Conservation (phyloP, 2,329 filamentous ascomycete species). For the Rachicladosporium sp. region DNA sequence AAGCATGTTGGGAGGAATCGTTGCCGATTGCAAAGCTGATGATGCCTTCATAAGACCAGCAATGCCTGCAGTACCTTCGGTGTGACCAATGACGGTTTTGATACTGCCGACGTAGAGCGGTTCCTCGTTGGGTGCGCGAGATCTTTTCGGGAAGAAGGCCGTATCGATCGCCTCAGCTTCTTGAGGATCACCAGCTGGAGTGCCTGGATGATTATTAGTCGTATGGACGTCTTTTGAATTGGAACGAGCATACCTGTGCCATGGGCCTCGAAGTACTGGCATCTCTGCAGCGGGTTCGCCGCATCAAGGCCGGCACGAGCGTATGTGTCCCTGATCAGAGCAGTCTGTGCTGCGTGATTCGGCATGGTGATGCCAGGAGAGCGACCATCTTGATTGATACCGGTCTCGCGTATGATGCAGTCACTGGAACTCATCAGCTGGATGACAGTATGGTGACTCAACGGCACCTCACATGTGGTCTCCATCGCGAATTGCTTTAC, state of each 20-base stretch:
- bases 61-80: conserved; percentile 8
- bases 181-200: conserved; percentile 16
- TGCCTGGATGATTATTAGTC: too few relatives aligned
- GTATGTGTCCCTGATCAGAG: conserved; percentile 28
- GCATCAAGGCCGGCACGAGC: conserved; percentile 22
- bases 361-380: conserved; percentile 29
- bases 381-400: conserved; percentile 1
- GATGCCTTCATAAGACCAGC: conserved; percentile 15
- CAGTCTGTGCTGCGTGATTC: conserved; percentile 24
- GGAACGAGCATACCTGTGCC: too few relatives aligned
- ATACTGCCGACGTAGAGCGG: conserved; percentile 14
- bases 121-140: conserved; percentile 1
- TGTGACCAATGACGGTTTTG: conserved; percentile 16
- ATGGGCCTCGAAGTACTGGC: conserved; percentile 14
- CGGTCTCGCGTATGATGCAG: conserved; percentile 1
- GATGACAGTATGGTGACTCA: too few relatives aligned
- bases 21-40: conserved; percentile 15
- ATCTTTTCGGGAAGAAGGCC: conserved; percentile 3
- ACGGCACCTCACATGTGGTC: conserved; percentile 9
- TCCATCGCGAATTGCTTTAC: conserved; percentile 8
- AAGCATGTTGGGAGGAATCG: conserved; percentile 16
- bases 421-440: too few relatives aligned
- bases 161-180: conserved; percentile 15
- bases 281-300: background rate
- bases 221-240: too few relatives aligned